A percentile compares a stretch with the other conserved stretches of the same genome.
Evolutionary conservation across 1,284 basidiomycete genomes (phyloP).

Genomic region (Mycosarcoma mackinlayi): DNA sequence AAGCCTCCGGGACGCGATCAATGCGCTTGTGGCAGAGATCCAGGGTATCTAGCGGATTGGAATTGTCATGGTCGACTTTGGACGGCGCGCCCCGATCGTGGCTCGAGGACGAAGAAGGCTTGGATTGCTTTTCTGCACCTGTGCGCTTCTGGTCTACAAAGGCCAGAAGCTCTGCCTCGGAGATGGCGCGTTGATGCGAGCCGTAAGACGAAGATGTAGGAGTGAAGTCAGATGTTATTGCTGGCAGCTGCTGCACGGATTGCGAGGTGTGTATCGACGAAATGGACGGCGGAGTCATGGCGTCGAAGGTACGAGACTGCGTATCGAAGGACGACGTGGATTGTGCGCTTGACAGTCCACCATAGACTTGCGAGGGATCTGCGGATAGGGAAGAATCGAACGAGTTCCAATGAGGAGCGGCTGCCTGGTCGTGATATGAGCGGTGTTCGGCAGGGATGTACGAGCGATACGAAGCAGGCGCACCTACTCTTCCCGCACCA

Average conservation of each 20-base stretch:
- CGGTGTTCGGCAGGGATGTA: constrained; percentile 11
- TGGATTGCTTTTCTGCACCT: neutral
- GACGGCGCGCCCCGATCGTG: neutral
- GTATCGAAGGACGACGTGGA: constrained; percentile 25
- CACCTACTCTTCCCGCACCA: constrained; percentile 24
- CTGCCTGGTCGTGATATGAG: constrained; percentile 11
- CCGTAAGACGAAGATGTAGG: neutral
- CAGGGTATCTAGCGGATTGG: constrained; percentile 48
- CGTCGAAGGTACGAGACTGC: constrained; percentile 17
- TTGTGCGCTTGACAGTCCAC: constrained; percentile 8
- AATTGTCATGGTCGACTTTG: constrained; percentile 16
- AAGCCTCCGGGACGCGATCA: constrained; percentile 40
- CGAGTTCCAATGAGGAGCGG: constrained; percentile 9
- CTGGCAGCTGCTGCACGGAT: constrained; percentile 15
- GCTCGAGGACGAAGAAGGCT: neutral
- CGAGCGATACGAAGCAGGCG: constrained; percentile 15
- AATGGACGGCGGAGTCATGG: constrained; percentile 15
- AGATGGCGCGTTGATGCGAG: constrained; percentile 22
- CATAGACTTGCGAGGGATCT: constrained; percentile 13
- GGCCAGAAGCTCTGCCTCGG: constrained; percentile 50
- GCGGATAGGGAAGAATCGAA: constrained; percentile 19
- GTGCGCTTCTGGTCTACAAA: constrained; percentile 46
- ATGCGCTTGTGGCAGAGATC: constrained; percentile 58
- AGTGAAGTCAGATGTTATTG: neutral
- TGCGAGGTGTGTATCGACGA: constrained; percentile 21